Base-by-base conservation (phyloP, 2,329 filamentous ascomycete genomes). In the Neonectria faginata region DNA sequence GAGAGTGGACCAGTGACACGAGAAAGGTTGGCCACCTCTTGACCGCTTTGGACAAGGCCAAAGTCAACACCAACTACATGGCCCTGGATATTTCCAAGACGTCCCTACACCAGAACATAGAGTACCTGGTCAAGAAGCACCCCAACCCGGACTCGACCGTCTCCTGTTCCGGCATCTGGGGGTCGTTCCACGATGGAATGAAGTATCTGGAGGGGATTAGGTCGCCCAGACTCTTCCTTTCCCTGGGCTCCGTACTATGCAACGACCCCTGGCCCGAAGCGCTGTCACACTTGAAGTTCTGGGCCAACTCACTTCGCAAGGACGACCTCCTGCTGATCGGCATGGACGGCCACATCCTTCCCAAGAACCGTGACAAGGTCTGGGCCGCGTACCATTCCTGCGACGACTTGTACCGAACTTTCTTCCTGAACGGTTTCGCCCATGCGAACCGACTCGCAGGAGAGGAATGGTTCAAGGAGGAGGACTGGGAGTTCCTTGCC, bases 161-260 rank as follows among this genome's bases (percentile, higher is more conserved):
- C 12, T 71, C 68, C 8, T 79, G 79, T 50, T 75, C 75, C 12
- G 79, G 79, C 16, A 73, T 82, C 42, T 82, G 79, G 79, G 80
- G 80, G 5, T 79, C 78, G 11, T 82, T 82, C 62, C 62, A 76
- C 10, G 72, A 80, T 58, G 78, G 79, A 18, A 73, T 77, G 64
- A 60, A 67, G 3, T 78, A 76, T 57, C 73, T 78, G 39, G 63
- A 73, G 42, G 62, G 67, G 8, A 74, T 80, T 31, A 53, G 67
- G n/a, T 68, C 73, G 2, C 77, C 75, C 2, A 74, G 78, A 14
- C 66, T 81, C n/a, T 79, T 81, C 57, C 73, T 81, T 8, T 82
- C 80, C 0, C 73, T 82, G 3, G 80, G 80, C 3, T 82, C 80
- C 8, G 80, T 82, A 4, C 73, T 82, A 18, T 82, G 79, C 70